Evolutionary conservation across 176 grass and related monocot species (phyloP), one percentile per base, ranked within the genome.

Genomic region (Triticum monococcum): DNA sequence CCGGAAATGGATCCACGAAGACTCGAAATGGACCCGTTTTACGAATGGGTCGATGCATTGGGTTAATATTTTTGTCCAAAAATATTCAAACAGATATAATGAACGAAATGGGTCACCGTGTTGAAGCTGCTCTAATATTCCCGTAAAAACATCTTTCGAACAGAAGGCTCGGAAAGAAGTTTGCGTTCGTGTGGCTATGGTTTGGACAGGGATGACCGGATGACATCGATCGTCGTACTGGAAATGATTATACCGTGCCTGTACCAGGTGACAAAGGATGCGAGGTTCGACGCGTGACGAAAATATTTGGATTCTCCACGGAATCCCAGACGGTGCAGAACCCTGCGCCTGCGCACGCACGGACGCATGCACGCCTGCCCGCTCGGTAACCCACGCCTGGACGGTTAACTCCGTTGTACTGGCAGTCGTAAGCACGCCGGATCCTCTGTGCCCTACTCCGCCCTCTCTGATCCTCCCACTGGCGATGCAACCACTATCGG

Each of bases 401-500:
- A 4, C 85, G 81, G 75, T 91, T 91, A 91, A 68, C 89, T 76
- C 85, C 20, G 75, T 80, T 84, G 61, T 12, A 67, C 17, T 20
- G 6, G 6, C 52, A 3, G 17, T 43, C 41, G 14, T 56, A 0
- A 30, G 16, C 71, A 74, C 1, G 71, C 23, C 1, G 67, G 89
- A 87, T 91, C 48, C 26, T 84, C 75, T 91, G 9, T 35, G 31
- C 5, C 71, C 0, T 0, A 2, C 20, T 30, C 26, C 28, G 10
- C 16, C 0, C 62, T 14, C 12, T 50, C 3, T 50, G 13, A 50
- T 16, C 46, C 46, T 50, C 46, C 43, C 45, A 14, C 45, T 14
- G 45, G 45, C 45, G 45, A 46, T 46, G 11, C 4, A 46, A 13
- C 12, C 45, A 46, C 45, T 46, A 4, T 46, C 45, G 12, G 45